These are phyloP conservation scores for Metarhizium guizhouense DNA, from an alignment of 2,329 filamentous ascomycete genomes.

Conservation along the genomic window DNA sequence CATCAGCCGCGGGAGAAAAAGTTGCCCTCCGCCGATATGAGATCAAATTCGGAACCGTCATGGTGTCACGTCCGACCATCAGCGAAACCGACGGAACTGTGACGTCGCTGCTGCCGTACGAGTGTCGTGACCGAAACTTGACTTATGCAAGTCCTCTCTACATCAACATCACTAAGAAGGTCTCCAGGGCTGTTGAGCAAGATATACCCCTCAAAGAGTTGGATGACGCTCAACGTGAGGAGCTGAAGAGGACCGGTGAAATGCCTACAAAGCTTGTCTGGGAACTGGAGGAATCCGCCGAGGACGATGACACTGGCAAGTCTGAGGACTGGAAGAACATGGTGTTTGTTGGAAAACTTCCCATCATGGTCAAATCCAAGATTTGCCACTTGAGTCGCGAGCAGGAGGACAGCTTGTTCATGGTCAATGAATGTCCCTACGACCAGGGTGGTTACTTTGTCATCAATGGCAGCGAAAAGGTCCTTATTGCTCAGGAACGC, in stretches of 20 bases:
- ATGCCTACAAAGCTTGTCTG: conserved; percentile 50
- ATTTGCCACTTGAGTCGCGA: conserved; percentile 84
- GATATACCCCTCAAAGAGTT: conserved; percentile 58
- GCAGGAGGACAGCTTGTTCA: conserved; percentile 76
- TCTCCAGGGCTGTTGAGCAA: conserved; percentile 73
- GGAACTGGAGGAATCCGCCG: conserved; percentile 48
- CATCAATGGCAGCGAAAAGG: conserved; percentile 98
- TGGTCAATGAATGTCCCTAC: conserved; percentile 93
- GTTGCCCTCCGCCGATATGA: conserved; percentile 88
- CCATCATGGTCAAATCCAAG: conserved; percentile 96
- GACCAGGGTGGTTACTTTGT: conserved; percentile 98
- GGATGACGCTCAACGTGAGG: conserved; percentile 52
- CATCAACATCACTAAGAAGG: conserved; percentile 77
- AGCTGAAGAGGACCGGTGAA: conserved; percentile 46
- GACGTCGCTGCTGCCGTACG: conserved; percentile 80
- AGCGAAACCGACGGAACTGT: conserved; percentile 89
- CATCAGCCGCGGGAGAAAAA: conserved; percentile 63
- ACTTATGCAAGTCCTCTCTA: conserved; percentile 93
- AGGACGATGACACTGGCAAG: conserved; percentile 42
- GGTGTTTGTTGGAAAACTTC: conserved; percentile 90
- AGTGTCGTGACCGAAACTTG: conserved; percentile 88
- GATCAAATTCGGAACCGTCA: conserved; percentile 85
- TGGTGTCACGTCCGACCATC: conserved; percentile 81
- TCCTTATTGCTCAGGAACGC: conserved; percentile 93
- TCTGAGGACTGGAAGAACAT: conserved; percentile 53